Percentiles rank a stretch among this genome's conserved stretches.
These are phyloP conservation scores for Raphanus hybrid DNA, from an alignment of 441 rosid genomes.

Conservation along the genomic window DNA sequence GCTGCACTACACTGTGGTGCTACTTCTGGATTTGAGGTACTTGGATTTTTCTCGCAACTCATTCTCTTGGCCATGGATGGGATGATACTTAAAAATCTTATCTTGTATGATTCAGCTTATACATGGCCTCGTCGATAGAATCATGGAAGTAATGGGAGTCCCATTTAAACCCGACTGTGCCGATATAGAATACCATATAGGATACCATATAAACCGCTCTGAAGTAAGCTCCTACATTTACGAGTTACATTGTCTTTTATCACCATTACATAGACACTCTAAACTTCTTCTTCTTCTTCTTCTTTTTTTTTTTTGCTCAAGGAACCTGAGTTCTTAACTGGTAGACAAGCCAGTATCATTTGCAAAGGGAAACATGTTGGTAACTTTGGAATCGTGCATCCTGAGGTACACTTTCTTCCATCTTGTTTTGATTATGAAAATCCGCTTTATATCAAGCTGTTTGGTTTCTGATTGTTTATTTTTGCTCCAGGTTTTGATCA, in stretches of 20 bases:
- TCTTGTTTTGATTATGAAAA: not conserved
- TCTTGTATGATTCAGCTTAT: constrained; percentile 73
- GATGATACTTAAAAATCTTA: constrained; percentile 10
- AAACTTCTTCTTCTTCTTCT: not conserved
- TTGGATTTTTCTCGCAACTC: not conserved
- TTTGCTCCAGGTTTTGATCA: constrained; percentile 68
- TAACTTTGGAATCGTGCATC: constrained; percentile 91
- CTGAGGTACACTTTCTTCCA: constrained; percentile 57
- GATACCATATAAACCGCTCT: constrained; percentile 67
- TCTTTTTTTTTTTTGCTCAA: constrained; percentile 25
- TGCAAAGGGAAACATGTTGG: constrained; percentile 79
- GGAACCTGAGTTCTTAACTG: constrained; percentile 89
- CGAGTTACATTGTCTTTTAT: not conserved
- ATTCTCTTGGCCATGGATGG: not conserved
- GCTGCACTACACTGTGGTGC: constrained; percentile 90
- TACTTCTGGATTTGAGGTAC: constrained; percentile 97
- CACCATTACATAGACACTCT: not conserved
- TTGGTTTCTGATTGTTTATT: constrained; percentile 1
- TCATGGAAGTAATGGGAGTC: constrained; percentile 87
- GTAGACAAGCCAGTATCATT: constrained; percentile 86
- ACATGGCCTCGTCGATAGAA: constrained; percentile 87
- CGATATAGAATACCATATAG: constrained; percentile 63
- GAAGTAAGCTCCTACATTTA: constrained; percentile 53
- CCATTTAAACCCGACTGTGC: constrained; percentile 62
- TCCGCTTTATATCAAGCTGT: not conserved